Base-by-base conservation (phyloP, 306 rosid species). In the Glycyrrhiza uralensis region DNA sequence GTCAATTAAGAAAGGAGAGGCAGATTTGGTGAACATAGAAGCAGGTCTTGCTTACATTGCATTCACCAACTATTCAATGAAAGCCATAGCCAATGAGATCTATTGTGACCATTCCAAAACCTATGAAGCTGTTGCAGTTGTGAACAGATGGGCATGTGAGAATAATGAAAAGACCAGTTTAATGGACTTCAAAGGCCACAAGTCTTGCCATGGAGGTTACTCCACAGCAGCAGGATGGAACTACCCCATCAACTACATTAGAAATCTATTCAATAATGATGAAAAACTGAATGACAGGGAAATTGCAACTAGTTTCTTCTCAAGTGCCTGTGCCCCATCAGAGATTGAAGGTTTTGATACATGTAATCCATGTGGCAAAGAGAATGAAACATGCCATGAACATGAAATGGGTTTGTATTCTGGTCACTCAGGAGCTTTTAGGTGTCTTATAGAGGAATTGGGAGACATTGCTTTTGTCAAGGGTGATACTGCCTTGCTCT, bases 201-300 rank as follows among this genome's bases (percentile, higher is more conserved):
- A 56, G 74, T 72, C 79, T 44, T 72, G 82, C 63, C 78, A 79
- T 71, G 82, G 82, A 23, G 82, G 82, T 65, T 79, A 79, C 69
- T 79, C 82, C 55, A 79, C 82, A 64, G 82, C 79, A 63, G 74
- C 78, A 13, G 82, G 82, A 17, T 79, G 82, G 82, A 79, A 79
- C 78, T 79, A 79, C 20, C 79, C 82, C 39, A 71, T 79, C 66
- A 71, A 55, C 51, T 30, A 72, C 46, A 79, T 79, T 0, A 64
- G 41, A 65, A 72, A 17, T 0, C 65, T 65, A 10, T 7, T 32
- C 45, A 64, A 55, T 41, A 65, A 17, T 55, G 64, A 17, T 55
- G 64, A 12, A 54, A 50, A 65, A 7, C 5, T 55, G 29, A 72
- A 45, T 51, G 74, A 72, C 42, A 45, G n/a, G 32, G 69, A 79